Evolutionary conservation across 2,329 filamentous ascomycete genomes (phyloP), one percentile per base, ranked within the genome.

Genomic region (Penicillium sp.): DNA sequence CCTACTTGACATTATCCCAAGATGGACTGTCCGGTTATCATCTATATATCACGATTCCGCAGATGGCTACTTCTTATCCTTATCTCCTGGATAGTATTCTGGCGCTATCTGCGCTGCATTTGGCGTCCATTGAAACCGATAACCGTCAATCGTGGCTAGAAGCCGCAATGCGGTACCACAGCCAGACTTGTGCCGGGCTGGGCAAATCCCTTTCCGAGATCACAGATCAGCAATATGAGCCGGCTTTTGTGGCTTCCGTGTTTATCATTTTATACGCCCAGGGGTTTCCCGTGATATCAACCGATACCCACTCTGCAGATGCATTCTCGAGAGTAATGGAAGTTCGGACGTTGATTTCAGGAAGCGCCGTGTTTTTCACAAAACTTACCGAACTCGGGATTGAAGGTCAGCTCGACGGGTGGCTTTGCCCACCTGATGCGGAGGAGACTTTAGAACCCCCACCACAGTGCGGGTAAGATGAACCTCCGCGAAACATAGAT

Each of bases 81-180:
- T 79, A 76, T 43, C 66, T 80, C n/a, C 66, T 80, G 12, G 73
- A 79, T 54, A 72, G 71, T 27, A 65, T 79, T 11, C 67, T 79
- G 4, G 76, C 77, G 5, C 61, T 80, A 9, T 70, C 76, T 6
- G 76, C 77, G 7, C 65, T 80, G 20, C 78, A 80, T 51, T 59
- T 78, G 14, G 74, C 73, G 20, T 72, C 73, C 27, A 58, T 77
- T 4, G 70, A 77, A 49, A 55, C 63, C 8, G 64, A 69, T 37
- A 70, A 67, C 47, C 69, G 66, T 6, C 54, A 51, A 14, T 42
- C 59, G 25, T 75, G 72, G 65, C 57, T 73, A 6, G 65, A 75
- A 49, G 62, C 68, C 20, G 73, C 71, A 1, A 64, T 72, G 22
- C 66, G 66, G 26, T 74, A 76, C 51, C 73, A 76, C 55, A 70